These are phyloP conservation scores for Helianthus tuberosus DNA, from an alignment of 129 eudicot species.

Conservation along the genomic window DNA sequence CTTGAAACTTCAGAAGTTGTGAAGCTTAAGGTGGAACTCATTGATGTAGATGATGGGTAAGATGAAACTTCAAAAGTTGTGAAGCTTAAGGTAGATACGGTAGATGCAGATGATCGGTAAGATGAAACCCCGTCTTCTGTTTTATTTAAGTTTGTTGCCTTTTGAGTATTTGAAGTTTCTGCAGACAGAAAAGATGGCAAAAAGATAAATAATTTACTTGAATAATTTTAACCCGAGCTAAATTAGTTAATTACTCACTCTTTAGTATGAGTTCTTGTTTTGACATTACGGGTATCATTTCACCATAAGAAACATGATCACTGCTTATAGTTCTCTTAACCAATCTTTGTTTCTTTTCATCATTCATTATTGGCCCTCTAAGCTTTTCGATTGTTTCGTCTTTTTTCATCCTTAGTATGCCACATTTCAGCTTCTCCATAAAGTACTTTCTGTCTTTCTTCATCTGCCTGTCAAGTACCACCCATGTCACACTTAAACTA, in stretches of 20 bases:
- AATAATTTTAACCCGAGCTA: too few relatives aligned
- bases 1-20: constrained; percentile 38
- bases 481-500: constrained; percentile 49
- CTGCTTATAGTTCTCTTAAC: constrained; percentile 33
- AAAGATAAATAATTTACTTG: neutral
- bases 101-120: constrained; percentile 23
- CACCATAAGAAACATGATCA: constrained; percentile 56
- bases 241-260: constrained; percentile 34
- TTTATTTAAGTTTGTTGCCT: too few relatives aligned
- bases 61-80: constrained; percentile 37
- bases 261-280: constrained; percentile 37
- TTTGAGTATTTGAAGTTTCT: constrained; percentile 40
- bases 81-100: constrained; percentile 34
- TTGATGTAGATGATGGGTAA: constrained; percentile 22
- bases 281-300: constrained; percentile 68
- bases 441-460: constrained; percentile 73
- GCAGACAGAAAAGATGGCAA: constrained; percentile 26
- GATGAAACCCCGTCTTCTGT: constrained; percentile 22
- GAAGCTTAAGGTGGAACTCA: constrained; percentile 34
- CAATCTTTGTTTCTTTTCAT: constrained; percentile 19
- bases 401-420: constrained; percentile 62
- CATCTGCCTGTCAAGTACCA: constrained; percentile 71
- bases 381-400: constrained; percentile 49
- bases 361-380: constrained; percentile 53
- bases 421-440: constrained; percentile 63